Base-by-base conservation (phyloP, 495 filamentous ascomycete species). In the Podospora comata region DNA sequence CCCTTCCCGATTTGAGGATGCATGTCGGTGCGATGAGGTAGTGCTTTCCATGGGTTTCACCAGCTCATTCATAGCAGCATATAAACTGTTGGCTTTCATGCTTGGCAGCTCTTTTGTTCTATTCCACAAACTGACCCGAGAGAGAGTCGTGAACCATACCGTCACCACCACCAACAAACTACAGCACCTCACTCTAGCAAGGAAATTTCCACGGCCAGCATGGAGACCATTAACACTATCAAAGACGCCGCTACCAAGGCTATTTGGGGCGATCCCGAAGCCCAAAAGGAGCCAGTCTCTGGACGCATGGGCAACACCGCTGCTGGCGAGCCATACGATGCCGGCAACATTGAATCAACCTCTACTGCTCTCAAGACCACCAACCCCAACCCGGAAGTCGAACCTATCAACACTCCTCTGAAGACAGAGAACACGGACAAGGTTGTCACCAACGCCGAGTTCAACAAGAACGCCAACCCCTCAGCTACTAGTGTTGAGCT, bases 241-340 rank as follows among this genome's bases (percentile, higher is more conserved):
- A 79, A 79, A 53, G 80, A 80, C 62, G 79, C 81, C 3, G 85
- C 83, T 28, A 79, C 79, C 57, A 81, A 80, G 64, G 79, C 76
- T 54, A 81, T 88, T 70, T 88, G 80, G 80, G 85, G 85, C 16
- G 79, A 82, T 60, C 69, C 66, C 62, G 62, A 76, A 27, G 65
- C 66, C 59, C 73, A 77, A 59, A 56, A 81, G 68, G 86, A 89
- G 73, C 86, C 86, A 26, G 70, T 85, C 60, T 84, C 82, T 30
- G 86, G 86, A 55, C 74, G 80, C 58, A 70, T 74, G 16, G 86
- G 86, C 20, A 79, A 87, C 65, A 82, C 82, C 16, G 74, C 77
- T n/a, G 81, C 81, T 59, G 85, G 85, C n/a, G 83, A 87, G 75
- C 86, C 85, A 0, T 88, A 84, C 67, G 86, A 88, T 68, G 82